Evolutionary conservation across 2,329 filamentous ascomycete species (phyloP).

Genomic region (Microdochium trichocladiopsis): DNA sequence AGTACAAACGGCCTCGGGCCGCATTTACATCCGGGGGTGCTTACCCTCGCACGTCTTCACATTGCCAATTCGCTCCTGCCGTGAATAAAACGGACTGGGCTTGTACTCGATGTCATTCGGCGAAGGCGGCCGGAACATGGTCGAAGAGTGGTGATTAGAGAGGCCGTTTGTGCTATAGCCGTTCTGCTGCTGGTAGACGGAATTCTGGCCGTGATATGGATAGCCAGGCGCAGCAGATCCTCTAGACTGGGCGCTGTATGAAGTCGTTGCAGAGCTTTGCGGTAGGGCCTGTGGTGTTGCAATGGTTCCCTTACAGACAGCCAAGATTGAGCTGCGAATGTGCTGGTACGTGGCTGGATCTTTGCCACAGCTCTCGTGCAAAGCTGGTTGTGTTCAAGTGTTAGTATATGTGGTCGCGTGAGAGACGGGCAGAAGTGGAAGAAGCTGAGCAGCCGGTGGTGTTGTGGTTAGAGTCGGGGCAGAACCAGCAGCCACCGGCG

Average conservation of each 20-base stretch:
- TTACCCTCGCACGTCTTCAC: slow-evolving; percentile 67
- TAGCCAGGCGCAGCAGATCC: background rate
- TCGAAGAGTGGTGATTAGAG: background rate
- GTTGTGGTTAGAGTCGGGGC: slow-evolving; percentile 1
- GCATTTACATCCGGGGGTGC: slow-evolving; percentile 15
- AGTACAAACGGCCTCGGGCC: background rate
- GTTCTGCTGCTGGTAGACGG: background rate
- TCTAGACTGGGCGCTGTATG: background rate
- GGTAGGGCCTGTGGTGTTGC: background rate
- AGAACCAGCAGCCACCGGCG: slow-evolving; percentile 2
- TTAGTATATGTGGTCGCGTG: background rate
- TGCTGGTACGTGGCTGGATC: slow-evolving; percentile 10
- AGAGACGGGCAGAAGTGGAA: background rate
- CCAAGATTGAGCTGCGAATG: slow-evolving; percentile 5
- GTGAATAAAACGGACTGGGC: slow-evolving; percentile 77
- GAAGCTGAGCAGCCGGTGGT: too few relatives aligned
- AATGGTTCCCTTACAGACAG: background rate
- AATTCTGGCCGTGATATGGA: background rate
- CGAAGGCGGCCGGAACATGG: slow-evolving; percentile 1
- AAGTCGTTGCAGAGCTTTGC: background rate
- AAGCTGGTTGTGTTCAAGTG: slow-evolving; percentile 7
- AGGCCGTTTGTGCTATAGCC: slow-evolving; percentile 6
- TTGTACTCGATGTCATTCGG: slow-evolving; percentile 40
- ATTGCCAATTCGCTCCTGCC: slow-evolving; percentile 57
- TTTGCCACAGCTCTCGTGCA: slow-evolving; percentile 11